Evolutionary conservation across 208 protist species (phyloP).

Genomic region (Trypanosomatidae sp.): DNA sequence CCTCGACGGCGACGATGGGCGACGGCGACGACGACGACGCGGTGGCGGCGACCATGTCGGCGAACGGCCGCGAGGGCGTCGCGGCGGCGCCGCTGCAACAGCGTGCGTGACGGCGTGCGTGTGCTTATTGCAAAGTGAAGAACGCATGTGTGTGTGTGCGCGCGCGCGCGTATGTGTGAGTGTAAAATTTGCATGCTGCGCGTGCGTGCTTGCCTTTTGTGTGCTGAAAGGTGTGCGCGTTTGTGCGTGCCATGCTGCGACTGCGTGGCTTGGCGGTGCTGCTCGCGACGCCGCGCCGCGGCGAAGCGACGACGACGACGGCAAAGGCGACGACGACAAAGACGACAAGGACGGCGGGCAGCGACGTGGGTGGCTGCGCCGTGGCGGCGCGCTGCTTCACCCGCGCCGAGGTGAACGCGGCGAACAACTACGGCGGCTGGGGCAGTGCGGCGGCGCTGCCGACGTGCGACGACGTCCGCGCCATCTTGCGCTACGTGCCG

Average conservation of each 20-base stretch:
- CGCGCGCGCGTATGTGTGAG: too few relatives aligned
- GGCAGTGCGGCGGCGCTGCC: slow-evolving; percentile 21
- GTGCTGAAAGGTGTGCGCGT: too few relatives aligned
- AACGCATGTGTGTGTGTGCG: too few relatives aligned
- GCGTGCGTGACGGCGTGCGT: slow-evolving; percentile 4
- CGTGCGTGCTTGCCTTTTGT: too few relatives aligned
- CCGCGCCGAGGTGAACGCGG: slow-evolving; percentile 6
- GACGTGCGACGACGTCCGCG: slow-evolving; percentile 56
- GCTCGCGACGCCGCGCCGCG: slow-evolving; percentile 1
- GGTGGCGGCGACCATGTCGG: background rate
- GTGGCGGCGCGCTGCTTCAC: background rate
- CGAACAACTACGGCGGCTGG: slow-evolving; percentile 73
- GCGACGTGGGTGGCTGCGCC: slow-evolving; percentile 8
- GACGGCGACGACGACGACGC: background rate
- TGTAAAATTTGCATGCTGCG: too few relatives aligned
- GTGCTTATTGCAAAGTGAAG: too few relatives aligned
- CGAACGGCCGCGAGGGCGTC: background rate
- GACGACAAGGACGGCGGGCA: background rate
- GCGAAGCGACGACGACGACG: background rate
- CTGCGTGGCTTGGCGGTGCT: slow-evolving; percentile 4
- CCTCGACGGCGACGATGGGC: background rate
- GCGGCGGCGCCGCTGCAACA: background rate
- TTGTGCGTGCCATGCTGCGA: too few relatives aligned
- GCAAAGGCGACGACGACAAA: background rate
- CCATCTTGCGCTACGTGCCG: slow-evolving; percentile 74